Conservation (phyloP, 345 rosid genomes). For the Balakata baccata region DNA sequence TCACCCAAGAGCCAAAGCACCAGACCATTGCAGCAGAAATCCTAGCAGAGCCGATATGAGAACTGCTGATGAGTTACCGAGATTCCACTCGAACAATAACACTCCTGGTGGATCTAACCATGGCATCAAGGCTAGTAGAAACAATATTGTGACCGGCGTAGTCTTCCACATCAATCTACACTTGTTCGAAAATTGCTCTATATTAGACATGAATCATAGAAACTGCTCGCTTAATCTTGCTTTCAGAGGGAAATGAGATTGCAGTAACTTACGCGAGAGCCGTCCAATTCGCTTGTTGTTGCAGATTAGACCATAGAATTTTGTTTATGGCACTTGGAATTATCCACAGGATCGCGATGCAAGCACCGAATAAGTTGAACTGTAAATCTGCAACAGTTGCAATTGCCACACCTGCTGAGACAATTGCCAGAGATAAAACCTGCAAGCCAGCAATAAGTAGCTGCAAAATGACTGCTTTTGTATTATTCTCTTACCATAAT, state of each 20-base stretch:
- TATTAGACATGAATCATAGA: not conserved
- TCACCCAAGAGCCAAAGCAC: constrained; percentile 94
- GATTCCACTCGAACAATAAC: constrained; percentile 70
- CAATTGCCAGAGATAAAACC: constrained; percentile 66
- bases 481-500: not conserved
- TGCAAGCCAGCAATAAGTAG: constrained; percentile 22
- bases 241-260: not conserved
- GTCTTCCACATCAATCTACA: constrained; percentile 98
- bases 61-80: constrained; percentile 57
- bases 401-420: constrained; percentile 80
- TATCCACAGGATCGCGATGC: constrained; percentile 78
- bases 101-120: constrained; percentile 96
- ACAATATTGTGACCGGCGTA: constrained; percentile 75
- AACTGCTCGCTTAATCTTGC: not conserved
- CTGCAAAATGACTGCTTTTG: not conserved
- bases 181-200: not conserved
- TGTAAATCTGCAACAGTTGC: constrained; percentile 88
- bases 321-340: constrained; percentile 87
- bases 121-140: constrained; percentile 80
- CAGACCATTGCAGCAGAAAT: constrained; percentile 94
- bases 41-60: constrained; percentile 80
- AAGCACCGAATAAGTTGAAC: constrained; percentile 79
- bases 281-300: constrained; percentile 88
- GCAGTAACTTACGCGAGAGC: constrained; percentile 67
- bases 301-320: constrained; percentile 89